phyloP scores from a whole-genome alignment of 768 basidiomycete genomes.

The Boletus vermiculosoides region DNA sequence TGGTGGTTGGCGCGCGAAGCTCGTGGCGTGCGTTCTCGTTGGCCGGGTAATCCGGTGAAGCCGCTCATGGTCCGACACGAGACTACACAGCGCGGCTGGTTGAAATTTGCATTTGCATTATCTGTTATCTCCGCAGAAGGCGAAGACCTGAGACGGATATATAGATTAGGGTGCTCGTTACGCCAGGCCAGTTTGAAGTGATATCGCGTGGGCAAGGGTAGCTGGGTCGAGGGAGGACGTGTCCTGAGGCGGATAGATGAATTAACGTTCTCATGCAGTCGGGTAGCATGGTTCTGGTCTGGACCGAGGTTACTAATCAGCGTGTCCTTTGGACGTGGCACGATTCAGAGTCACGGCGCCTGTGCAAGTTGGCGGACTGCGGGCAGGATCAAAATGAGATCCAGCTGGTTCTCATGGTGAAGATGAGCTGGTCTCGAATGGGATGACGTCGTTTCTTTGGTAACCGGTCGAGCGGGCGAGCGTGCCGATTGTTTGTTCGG shows the following conservation, averaged over 20 bases:
- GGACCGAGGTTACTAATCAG: background rate
- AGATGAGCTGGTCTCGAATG: conserved; percentile 9
- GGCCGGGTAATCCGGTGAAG: conserved; percentile 9
- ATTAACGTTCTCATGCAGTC: background rate
- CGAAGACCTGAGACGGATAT: background rate
- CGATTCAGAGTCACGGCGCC: background rate
- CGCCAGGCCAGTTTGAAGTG: conserved; percentile 8
- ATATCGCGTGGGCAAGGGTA: conserved; percentile 2
- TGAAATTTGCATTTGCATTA: conserved; percentile 10
- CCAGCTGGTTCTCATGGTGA: conserved; percentile 11
- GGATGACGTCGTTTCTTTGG: conserved; percentile 21
- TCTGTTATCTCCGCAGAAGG: conserved; percentile 29
- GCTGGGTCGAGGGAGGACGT: background rate
- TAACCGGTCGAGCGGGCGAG: conserved; percentile 15
- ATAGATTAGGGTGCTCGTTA: conserved; percentile 18
- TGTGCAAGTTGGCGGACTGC: background rate
- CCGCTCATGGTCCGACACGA: conserved; percentile 4
- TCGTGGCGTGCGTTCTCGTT: conserved; percentile 4
- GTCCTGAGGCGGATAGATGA: background rate
- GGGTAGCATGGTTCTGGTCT: background rate
- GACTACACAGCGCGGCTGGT: conserved; percentile 7
- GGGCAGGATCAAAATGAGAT: conserved; percentile 9
- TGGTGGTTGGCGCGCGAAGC: conserved; percentile 2
- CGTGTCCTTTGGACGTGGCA: background rate
- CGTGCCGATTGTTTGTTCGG: background rate